phyloP scores from a whole-genome alignment of 2,329 filamentous ascomycete species.

The Fusarium citri region DNA sequence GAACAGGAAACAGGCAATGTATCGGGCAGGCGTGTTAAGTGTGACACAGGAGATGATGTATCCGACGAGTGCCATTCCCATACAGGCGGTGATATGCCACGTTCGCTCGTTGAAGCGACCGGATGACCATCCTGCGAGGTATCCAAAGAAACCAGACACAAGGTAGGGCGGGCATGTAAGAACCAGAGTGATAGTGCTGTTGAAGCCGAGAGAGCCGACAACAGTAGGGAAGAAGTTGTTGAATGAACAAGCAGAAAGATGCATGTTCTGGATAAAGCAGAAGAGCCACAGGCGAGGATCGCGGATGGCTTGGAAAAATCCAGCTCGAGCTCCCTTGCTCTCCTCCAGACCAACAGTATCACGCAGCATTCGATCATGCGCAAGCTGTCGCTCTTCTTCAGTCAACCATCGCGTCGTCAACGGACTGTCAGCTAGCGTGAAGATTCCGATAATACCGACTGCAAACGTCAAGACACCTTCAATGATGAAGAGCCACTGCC shows the following conservation, averaged over 20 bases:
- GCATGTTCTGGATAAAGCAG: conserved; percentile 54
- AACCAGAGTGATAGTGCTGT: conserved; percentile 55
- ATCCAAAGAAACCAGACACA: conserved; percentile 55
- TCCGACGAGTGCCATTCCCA: conserved; percentile 54
- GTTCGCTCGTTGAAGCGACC: conserved; percentile 57
- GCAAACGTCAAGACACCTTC: conserved; percentile 47
- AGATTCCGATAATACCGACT: conserved; percentile 48
- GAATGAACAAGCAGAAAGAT: conserved; percentile 51
- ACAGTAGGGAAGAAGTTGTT: conserved; percentile 49
- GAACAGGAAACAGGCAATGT: conserved; percentile 52
- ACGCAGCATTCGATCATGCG: conserved; percentile 53
- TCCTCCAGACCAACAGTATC: conserved; percentile 48
- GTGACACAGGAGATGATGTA: conserved; percentile 52
- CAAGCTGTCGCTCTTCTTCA: conserved; percentile 54
- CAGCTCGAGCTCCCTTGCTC: conserved; percentile 53
- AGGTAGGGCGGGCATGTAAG: conserved; percentile 61
- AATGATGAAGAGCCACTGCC: conserved; percentile 52
- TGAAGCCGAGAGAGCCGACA: conserved; percentile 49
- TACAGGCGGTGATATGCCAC: conserved; percentile 50
- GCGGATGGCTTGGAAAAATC: conserved; percentile 46
- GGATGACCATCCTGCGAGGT: conserved; percentile 56
- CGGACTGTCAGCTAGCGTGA: conserved; percentile 53
- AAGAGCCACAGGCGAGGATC: conserved; percentile 49
- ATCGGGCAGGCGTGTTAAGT: conserved; percentile 48
- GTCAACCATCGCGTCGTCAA: conserved; percentile 53